phyloP scores from a whole-genome alignment of 116 monocot species.

The Cymodocea nodosa region DNA sequence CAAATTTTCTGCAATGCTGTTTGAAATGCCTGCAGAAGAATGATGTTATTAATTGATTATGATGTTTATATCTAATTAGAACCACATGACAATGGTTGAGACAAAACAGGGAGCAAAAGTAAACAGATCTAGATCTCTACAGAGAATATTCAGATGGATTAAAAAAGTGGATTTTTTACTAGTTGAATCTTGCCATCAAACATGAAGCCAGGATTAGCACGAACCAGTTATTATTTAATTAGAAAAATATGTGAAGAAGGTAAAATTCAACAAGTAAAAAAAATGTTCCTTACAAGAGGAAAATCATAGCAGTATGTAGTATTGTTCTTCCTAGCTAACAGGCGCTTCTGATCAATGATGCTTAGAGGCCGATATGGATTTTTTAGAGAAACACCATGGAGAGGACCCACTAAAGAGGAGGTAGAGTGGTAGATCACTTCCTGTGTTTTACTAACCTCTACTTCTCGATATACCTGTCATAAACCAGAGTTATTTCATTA shows the following conservation, averaged over 20 bases:
- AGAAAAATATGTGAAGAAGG: neutral
- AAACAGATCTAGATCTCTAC: neutral
- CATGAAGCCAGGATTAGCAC: too few relatives aligned
- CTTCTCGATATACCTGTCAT: slow-evolving; percentile 79
- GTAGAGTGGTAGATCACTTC: slow-evolving; percentile 60
- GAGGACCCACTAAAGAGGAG: slow-evolving; percentile 33
- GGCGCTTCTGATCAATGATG: slow-evolving; percentile 66
- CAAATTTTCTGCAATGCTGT: slow-evolving; percentile 53
- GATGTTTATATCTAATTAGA: neutral
- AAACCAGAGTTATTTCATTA: slow-evolving; percentile 1
- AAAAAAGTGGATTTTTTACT: too few relatives aligned
- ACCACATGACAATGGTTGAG: neutral
- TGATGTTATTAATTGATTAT: too few relatives aligned
- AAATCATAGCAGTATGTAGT: slow-evolving; percentile 99
- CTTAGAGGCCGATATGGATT: slow-evolving; percentile 57
- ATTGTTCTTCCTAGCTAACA: slow-evolving; percentile 62
- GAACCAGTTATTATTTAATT: neutral
- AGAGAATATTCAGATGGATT: too few relatives aligned
- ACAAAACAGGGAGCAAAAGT: neutral
- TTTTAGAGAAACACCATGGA: slow-evolving; percentile 55
- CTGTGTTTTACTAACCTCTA: slow-evolving; percentile 60
- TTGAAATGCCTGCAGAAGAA: slow-evolving; percentile 60
- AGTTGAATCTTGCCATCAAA: too few relatives aligned
- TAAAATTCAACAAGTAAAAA: neutral
- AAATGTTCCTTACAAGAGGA: slow-evolving; percentile 52